Evolutionary conservation across 1,139 yeast genomes (phyloP), one percentile per base, ranked within the genome.

Genomic region (Blastobotrys apis): DNA sequence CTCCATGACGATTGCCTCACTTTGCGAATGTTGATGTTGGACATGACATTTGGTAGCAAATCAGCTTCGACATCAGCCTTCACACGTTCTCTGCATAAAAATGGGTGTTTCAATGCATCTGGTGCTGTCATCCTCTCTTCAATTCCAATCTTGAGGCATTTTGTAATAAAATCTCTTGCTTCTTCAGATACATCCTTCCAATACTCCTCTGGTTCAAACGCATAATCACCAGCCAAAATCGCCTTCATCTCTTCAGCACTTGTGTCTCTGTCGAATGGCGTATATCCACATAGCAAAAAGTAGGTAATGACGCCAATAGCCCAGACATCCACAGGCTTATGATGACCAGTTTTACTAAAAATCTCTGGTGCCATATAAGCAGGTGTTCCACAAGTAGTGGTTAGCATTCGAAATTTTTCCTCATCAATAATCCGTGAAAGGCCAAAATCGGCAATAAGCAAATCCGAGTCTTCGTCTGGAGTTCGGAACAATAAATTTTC

Each of bases 341-440:
- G 75, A 55, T 83, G 84, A 16, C 82, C 81, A 30, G 65, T 59
- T 46, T 74, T 67, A 19, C 68, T 62, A 46, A 75, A 69, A 50
- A 80, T 75, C 57, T 82, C 88, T 0, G 88, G 88, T 0, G 88
- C 83, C 77, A 84, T 77, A 60, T 84, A 84, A 25, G 87, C 81
- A 12, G 84, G 73, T 0, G 94, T 84, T 0, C 94, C 92, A 31
- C 79, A 73, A 1, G 69, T 65, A 1, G 69, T 69, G 15, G 75
- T 72, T 51, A 86, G 66, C 62, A 78, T 73, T 43, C 71, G 65
- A 51, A 72, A 72, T 48, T 65, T 67, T 43, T 73, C 69, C 45
- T 68, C 72, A 45, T 69, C 73, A 13, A 69, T 65, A 38, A 69
- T 67, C 4, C 72, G 66, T 6, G 84, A 78, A 29, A 81, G 66